Conservation (phyloP, 164 flowering plant genomes). For the Houttuynia cordata region DNA sequence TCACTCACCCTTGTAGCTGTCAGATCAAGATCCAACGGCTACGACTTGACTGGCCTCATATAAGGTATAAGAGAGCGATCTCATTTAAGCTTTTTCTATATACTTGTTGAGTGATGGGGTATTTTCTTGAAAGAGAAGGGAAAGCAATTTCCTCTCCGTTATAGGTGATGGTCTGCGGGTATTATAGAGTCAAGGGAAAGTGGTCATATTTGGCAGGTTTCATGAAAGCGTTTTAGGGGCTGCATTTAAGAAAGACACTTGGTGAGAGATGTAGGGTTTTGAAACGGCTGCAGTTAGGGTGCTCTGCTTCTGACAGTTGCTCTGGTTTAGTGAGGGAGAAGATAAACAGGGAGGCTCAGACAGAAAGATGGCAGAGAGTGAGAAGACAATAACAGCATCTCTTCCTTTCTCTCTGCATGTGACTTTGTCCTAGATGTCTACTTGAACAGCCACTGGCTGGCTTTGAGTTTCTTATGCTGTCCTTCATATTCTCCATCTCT, state of each 20-base stretch:
- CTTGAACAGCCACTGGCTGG: background rate
- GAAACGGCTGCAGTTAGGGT: background rate
- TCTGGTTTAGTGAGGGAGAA: background rate
- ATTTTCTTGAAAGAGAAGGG: too few relatives aligned
- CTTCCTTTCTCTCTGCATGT: background rate
- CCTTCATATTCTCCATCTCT: background rate
- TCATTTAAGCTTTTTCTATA: too few relatives aligned
- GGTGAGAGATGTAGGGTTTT: background rate
- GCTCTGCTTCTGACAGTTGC: background rate
- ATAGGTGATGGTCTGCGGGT: too few relatives aligned
- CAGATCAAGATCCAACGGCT: too few relatives aligned
- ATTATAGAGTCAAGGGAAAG: too few relatives aligned
- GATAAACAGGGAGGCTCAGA: background rate
- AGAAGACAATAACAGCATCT: background rate
- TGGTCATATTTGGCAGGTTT: background rate
- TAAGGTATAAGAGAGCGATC: too few relatives aligned
- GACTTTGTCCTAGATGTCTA: background rate
- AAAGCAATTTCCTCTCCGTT: too few relatives aligned
- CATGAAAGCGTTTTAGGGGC: constrained; percentile 3
- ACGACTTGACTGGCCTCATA: too few relatives aligned
- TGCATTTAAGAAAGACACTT: constrained; percentile 4
- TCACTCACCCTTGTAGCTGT: too few relatives aligned
- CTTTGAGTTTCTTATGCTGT: background rate
- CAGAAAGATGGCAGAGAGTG: background rate
- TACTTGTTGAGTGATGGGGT: too few relatives aligned